These are phyloP conservation scores for Trichoderma orchidacearum DNA, from an alignment of 495 filamentous ascomycete species.

Conservation along the genomic window DNA sequence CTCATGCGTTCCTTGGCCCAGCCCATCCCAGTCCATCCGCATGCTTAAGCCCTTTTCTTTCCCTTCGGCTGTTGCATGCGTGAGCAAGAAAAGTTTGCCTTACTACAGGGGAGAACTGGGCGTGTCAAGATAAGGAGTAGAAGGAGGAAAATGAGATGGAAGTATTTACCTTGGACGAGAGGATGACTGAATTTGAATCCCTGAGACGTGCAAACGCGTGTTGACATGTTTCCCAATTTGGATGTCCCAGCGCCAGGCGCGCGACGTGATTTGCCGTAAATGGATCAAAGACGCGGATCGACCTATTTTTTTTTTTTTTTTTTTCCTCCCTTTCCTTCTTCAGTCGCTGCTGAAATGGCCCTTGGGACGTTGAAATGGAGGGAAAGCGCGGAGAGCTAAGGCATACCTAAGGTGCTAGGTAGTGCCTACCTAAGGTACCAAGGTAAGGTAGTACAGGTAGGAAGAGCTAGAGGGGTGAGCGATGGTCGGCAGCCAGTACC, in stretches of 20 bases:
- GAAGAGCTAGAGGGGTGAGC: no score
- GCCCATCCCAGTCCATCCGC: background rate
- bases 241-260: background rate
- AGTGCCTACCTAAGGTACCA: no score
- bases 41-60: background rate
- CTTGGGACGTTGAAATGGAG: no score
- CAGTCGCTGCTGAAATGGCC: background rate
- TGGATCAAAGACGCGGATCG: background rate
- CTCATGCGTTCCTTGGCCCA: background rate
- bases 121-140: background rate
- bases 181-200: background rate
- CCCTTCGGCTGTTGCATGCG: no score
- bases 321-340: background rate
- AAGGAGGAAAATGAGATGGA: background rate
- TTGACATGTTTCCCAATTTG: background rate
- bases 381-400: no score
- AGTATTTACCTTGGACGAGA: background rate
- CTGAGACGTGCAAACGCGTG: background rate
- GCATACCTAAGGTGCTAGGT: background rate
- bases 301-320: background rate
- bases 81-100: no score
- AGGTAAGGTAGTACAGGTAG: no score
- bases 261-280: background rate
- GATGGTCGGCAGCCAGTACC: no score
- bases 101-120: no score